Evolutionary conservation across 1,139 yeast genomes (phyloP).

Genomic region (Pichia sp.): DNA sequence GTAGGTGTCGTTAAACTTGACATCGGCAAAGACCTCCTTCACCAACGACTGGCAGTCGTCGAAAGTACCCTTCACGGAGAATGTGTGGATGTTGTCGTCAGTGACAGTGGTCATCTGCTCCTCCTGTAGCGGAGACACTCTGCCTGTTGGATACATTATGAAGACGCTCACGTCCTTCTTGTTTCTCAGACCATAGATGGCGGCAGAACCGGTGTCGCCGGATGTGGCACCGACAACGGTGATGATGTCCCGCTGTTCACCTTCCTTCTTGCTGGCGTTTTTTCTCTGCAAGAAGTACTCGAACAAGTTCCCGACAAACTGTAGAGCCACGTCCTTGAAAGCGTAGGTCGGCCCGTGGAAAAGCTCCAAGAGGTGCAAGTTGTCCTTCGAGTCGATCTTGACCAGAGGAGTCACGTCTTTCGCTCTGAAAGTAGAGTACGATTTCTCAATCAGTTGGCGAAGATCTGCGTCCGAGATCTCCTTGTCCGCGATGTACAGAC

Average conservation of each 20-base stretch:
- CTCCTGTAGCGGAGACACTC: conserved; percentile 96
- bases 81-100: conserved; percentile 88
- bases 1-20: conserved; percentile 77
- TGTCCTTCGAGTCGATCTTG: conserved; percentile 44
- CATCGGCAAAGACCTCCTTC: conserved; percentile 87
- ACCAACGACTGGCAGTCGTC: conserved; percentile 98
- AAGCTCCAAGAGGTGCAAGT: conserved; percentile 76
- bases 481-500: conserved; percentile 60
- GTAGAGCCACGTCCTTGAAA: conserved; percentile 96
- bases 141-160: conserved; percentile 92
- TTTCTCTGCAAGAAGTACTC: conserved; percentile 83
- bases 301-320: conserved; percentile 93
- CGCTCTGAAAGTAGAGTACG: conserved; percentile 89
- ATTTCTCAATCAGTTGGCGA: conserved; percentile 53
- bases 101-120: conserved; percentile 98
- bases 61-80: conserved; percentile 91
- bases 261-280: conserved; percentile 55
- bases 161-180: conserved; percentile 95
- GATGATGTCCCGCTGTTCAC: conserved; percentile 64
- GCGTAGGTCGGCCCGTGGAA: conserved; percentile 99
- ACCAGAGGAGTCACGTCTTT: conserved; percentile 79
- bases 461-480: conserved; percentile 77
- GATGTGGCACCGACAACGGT: conserved; percentile 99
- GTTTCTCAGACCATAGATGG: conserved; percentile 94
- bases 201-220: conserved; percentile 99